Base-by-base conservation (phyloP, 768 basidiomycete genomes). In the Coprinopsis marcescibilis region DNA sequence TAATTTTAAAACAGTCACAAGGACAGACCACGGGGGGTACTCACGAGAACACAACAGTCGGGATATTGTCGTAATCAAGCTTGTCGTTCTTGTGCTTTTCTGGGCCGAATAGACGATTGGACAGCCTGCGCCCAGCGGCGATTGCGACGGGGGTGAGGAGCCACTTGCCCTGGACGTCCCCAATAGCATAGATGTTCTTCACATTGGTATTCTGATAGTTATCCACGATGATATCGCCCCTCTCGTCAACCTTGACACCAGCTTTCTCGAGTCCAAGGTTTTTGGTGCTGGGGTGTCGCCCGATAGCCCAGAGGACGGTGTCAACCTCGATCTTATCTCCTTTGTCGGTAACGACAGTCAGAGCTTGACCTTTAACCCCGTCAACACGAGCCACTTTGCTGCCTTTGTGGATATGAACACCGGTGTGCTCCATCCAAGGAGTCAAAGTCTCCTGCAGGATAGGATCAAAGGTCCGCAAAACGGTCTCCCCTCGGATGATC, bases 141-240 rank as follows among this genome's bases (percentile, higher is more conserved):
- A 99, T 95, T 33, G 96, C 96, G 8, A 99, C 96, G 13, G 96
- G 96, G 3, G 96, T 99, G 49, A 99, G 73, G 25, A 95, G 72
- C 34, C 81, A 89, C 65, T 96, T 94, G 51, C 96, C 96, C 54
- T 81, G 81, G 17, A 93, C 90, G 60, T 99, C 96, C 2, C 96
- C 96, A 47, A 98, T 83, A 2, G 92, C 80, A 35, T 75, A 83
- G 55, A 98, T 72, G 36, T 79, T 75, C 24, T 77, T 66, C 15
- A 92, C 77, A 43, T 62, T 76, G 42, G 89, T 80, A 60, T 85
- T 83, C 72, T 99, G 95, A 63, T 80, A 96, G 58, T 95, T 88
- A 64, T 99, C 90, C 27, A 93, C 91, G 26, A 85, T 56, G 39
- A 98, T 70, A 59, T 96, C 79, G n/a, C 93, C 91, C 55, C 83